Conservation (phyloP, 192 early-diverging fungal genomes). For the Rhizoclosmatium sp. region DNA sequence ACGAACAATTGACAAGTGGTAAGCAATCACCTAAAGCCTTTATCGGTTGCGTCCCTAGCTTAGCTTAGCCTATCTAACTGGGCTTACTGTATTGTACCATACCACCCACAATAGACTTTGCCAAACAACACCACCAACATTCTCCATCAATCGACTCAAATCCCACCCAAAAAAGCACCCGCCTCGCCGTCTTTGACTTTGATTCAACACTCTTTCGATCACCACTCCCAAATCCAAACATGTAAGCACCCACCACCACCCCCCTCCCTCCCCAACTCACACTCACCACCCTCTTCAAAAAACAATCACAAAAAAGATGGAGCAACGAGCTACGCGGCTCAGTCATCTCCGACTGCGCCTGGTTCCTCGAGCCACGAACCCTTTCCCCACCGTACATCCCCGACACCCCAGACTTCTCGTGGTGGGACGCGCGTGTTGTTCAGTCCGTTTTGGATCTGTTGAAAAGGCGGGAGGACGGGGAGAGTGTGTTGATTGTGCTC, state of each 20-base stretch:
- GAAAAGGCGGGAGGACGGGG: not conserved
- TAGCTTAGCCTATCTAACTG: too few relatives aligned
- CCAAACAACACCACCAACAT: too few relatives aligned
- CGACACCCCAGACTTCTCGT: slow-evolving; percentile 34
- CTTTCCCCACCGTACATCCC: slow-evolving; percentile 55
- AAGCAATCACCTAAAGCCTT: too few relatives aligned
- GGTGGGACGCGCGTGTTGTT: slow-evolving; percentile 52
- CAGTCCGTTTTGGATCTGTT: not conserved
- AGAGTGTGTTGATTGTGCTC: slow-evolving; percentile 39
- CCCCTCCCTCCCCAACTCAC: too few relatives aligned
- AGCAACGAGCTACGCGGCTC: slow-evolving; percentile 41
- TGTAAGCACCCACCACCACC: not conserved
- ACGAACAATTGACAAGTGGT: too few relatives aligned
- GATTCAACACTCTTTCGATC: slow-evolving; percentile 64
- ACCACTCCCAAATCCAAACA: slow-evolving; percentile 53
- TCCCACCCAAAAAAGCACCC: too few relatives aligned
- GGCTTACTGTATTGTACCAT: too few relatives aligned
- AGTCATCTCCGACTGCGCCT: slow-evolving; percentile 59
- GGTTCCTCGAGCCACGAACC: slow-evolving; percentile 58
- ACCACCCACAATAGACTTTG: too few relatives aligned
- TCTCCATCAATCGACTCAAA: too few relatives aligned
- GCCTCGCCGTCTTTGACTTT: slow-evolving; percentile 59
- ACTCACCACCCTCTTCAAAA: too few relatives aligned
- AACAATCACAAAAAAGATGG: slow-evolving; percentile 39
- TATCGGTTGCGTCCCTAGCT: too few relatives aligned